Evolutionary conservation across 2,329 filamentous ascomycete species (phyloP), one percentile per base, ranked within the genome.

Genomic region (Plectosphaerella plurivora): DNA sequence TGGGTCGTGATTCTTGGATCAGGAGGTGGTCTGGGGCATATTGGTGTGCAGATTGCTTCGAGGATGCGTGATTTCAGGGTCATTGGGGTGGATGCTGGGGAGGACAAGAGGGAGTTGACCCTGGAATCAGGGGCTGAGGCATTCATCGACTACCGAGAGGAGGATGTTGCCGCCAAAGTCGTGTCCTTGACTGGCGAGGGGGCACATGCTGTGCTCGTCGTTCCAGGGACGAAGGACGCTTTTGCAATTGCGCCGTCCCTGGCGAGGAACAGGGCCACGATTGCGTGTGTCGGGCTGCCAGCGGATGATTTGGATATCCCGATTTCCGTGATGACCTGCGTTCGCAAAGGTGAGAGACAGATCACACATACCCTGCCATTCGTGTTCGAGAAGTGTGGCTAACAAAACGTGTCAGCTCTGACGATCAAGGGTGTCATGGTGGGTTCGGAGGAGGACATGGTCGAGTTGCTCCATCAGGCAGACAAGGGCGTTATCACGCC

Each of bases 1-100:
- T 69, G 67, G 67, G 55, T 69, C 7, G 61, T 68, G 1, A 50
- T 69, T 1, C 60, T 58, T 7, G 67, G 67, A 0, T 59, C 67
- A 0, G 67, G 66, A 0, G 66, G 67, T 0, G 67, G 67, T 0
- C 56, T 69, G 5, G 67, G 67, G 0, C 67, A 69, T 16, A 20
- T 69, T 0, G 67, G 66, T 1, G 60, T 69, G 0, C 67, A 69
- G 24, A 65, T 68, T 3, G 62, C 66, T 0, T 56, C 50, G 6
- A 54, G 52, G 2, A 6, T 65, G 1, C 56, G 52, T 2, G 54
- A 53, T 0, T 55, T 58, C 6, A 55, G 61, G 0, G 61, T 67
- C 0, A 64, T 69, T 2, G 66, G 61, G 0, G 49, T 69, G 0
- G 67, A 69, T n/a, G 51, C 57, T 0, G 64, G 65, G 2, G 45